Evolutionary conservation across 441 rosid genomes (phyloP).

Genomic region (Jatropha multifida): DNA sequence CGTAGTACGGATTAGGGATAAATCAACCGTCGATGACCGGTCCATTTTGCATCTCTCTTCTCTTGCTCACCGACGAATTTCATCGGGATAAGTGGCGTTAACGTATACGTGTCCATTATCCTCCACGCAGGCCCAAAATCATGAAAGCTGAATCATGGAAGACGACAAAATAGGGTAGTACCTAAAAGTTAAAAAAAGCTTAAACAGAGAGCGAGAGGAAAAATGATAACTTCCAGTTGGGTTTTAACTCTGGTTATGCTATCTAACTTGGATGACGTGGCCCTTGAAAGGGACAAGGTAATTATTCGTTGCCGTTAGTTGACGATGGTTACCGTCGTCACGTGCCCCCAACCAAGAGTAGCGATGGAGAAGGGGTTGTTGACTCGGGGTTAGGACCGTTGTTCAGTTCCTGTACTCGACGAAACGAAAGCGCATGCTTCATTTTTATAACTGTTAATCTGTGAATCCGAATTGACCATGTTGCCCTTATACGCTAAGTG

Average conservation of each 20-base stretch:
- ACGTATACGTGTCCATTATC: constrained; percentile 25
- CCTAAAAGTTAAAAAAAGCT: background rate
- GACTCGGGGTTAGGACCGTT: constrained; percentile 1
- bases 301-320: constrained; percentile 7
- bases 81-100: background rate
- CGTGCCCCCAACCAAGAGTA: background rate
- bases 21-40: constrained; percentile 20
- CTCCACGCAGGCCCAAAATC: background rate
- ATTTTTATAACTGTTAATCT: background rate
- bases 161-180: constrained; percentile 21
- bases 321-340: constrained; percentile 16
- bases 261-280: constrained; percentile 18
- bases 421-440: background rate
- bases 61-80: constrained; percentile 20
- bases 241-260: constrained; percentile 27
- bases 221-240: constrained; percentile 31
- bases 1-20: background rate
- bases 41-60: constrained; percentile 24
- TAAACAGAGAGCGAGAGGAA: background rate
- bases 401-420: background rate
- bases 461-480: background rate
- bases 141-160: constrained; percentile 19
- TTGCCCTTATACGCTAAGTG: background rate
- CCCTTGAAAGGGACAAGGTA: constrained; percentile 2
- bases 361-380: background rate